Evolutionary conservation across 441 rosid genomes (phyloP).

Genomic region (Eutrema salsugineum): DNA sequence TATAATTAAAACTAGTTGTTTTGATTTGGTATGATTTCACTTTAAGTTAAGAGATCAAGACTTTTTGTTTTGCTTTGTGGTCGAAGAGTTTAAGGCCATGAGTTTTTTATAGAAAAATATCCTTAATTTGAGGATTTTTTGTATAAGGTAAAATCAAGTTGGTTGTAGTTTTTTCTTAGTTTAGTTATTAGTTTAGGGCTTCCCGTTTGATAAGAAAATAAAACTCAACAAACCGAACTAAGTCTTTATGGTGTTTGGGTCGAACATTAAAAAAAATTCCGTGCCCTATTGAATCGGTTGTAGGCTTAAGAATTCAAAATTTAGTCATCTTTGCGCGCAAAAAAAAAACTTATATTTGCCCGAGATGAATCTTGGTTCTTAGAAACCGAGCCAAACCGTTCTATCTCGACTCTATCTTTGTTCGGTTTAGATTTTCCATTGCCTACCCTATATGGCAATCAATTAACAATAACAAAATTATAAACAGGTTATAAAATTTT

Average conservation of each 20-base stretch:
- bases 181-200: neutral
- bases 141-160: neutral
- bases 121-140: neutral
- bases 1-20: conserved; percentile 9
- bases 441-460: neutral
- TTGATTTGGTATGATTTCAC: conserved; percentile 8
- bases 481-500: neutral
- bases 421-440: neutral
- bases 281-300: neutral
- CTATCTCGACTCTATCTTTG: neutral
- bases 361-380: neutral
- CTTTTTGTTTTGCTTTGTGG: too few species aligned
- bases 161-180: neutral
- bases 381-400: neutral
- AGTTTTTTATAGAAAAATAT: neutral
- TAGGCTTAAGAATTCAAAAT: neutral
- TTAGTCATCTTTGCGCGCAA: neutral
- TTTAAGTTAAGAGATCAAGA: neutral
- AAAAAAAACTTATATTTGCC: neutral
- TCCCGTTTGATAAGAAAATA: neutral
- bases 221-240: neutral
- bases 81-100: too few species aligned
- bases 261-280: neutral
- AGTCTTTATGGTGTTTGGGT: neutral
- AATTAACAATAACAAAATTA: neutral